Percentiles rank a stretch among this genome's conserved stretches.
Evolutionary conservation across 139 green algal species (phyloP).

Genomic region (Chlorella sp.): DNA sequence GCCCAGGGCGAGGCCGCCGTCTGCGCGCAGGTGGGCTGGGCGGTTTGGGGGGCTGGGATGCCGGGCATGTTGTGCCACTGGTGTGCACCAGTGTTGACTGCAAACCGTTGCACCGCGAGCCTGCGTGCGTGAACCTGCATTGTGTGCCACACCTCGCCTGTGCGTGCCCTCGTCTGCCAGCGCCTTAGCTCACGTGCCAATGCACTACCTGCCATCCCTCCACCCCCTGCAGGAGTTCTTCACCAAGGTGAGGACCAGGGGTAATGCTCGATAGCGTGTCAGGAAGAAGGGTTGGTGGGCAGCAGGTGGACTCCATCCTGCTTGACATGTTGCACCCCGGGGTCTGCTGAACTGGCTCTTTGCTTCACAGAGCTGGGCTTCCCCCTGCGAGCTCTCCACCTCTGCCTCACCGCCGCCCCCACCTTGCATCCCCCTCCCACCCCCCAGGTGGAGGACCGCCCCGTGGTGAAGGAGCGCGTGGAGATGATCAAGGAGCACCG

Average conservation of each 20-base stretch:
- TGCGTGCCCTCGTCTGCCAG: no score
- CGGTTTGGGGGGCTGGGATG: no score
- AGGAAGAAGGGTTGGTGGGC: not conserved
- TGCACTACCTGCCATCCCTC: no score
- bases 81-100: no score
- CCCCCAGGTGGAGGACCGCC: conserved; percentile 47
- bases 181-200: no score
- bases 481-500: conserved; percentile 46
- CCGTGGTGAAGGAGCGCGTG: conserved; percentile 42
- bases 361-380: no score
- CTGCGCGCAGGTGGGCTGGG: not conserved
- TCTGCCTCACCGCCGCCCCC: not conserved
- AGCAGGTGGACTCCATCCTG: not conserved
- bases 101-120: no score
- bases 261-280: not conserved
- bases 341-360: no score
- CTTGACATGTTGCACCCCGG: not conserved
- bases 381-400: not conserved
- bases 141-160: no score
- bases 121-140: no score
- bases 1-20: not conserved
- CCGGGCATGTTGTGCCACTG: no score
- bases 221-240: not conserved
- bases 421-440: no score
- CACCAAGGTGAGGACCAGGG: conserved; percentile 6